Base-by-base conservation (phyloP, 306 rosid genomes). In the Vicia faba region DNA sequence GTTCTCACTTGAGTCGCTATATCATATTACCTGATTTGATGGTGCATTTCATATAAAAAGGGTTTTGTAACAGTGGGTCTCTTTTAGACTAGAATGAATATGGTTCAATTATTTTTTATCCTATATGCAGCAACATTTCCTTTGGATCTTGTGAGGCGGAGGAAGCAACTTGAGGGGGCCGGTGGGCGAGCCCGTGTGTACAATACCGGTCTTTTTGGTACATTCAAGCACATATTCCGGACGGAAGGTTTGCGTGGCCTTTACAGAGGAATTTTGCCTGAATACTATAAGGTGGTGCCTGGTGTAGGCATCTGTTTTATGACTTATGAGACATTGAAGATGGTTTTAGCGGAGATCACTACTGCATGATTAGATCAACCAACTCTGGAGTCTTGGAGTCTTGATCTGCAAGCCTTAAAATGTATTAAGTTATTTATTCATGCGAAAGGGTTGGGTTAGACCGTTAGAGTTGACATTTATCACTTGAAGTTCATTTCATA, bases 261-360 rank as follows among this genome's bases (percentile, higher is more conserved):
- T n/a, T 91, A 88, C 81, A 65, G 99, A 73, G 99, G 99, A 64
- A 95, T 95, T 67, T 77, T 95, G 73, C 97, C 99, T 1, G 97
- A 95, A 71, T 95, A 95, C 80, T 95, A 86, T 83, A 95, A 95
- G 85, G 99, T 95, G 81, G 95, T 95, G 58, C 96, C 99, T 2
- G 96, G 99, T 29, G 97, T 91, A 31, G 99, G 99, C 29, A 95
- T 95, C 49, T 95, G 97, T 73, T 95, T 95, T 73, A 91, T 95
- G 99, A 91, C 99, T 1, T 95, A 95, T 11, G 99, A 95, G 79
- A 85, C 89, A 7, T 80, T 95, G 69, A 95, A 88, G 88, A 73
- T 66, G 85, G 75, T 90, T 58, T 77, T 95, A 61, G 88, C 95
- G 0, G 96, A 87, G 63, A 55, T 75, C 9, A 67, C 72, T 14